Evolutionary conservation across 441 rosid genomes (phyloP), one percentile per base, ranked within the genome.

Genomic region (Adansonia rubrostipa): DNA sequence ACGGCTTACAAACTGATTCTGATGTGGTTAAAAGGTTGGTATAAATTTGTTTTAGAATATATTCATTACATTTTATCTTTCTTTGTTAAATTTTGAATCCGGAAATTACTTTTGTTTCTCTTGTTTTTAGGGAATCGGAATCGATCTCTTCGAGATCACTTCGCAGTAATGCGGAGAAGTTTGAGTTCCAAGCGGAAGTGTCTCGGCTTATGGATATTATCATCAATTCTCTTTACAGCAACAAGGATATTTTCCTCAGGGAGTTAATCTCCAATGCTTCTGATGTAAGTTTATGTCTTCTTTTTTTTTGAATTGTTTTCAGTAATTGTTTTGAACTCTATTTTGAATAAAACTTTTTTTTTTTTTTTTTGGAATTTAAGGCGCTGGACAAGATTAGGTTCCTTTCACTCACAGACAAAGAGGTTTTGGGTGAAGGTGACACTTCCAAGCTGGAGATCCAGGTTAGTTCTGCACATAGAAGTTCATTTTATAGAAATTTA

Each of bases 191-290:
- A 73, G 98, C 98, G 60, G 99, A 93, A 90, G 99, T 92, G 48
- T 96, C 98, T 73, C 87, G 97, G 88, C 97, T 92, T 44, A 92
- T 96, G 99, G 98, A 96, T 72, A 96, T 96, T 79, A 83, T 95
- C 54, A 90, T 95, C 86, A 95, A 95, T 89, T 95, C 99, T 78
- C 97, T 95, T 13, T 93, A 95, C 82, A 93, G 99, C 78, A 95
- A 95, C 84, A 95, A 92, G 84, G 99, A 95, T 44, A 95, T 95
- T 81, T 95, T 93, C 97, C 84, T 95, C 1, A 91, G 98, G 87
- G 98, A 95, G 85, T 85, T 93, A 88, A 95, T 95, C 77, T 95
- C 99, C 62, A 95, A 93, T 80, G 99, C 99, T 58, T 95, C 98
- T 79, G 99, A 95, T 88, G 99, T 93, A 78, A 88, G 95, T 28